Evolutionary conservation across 176 grass and related monocot species (phyloP).

Genomic region (Aegilops sharonensis): DNA sequence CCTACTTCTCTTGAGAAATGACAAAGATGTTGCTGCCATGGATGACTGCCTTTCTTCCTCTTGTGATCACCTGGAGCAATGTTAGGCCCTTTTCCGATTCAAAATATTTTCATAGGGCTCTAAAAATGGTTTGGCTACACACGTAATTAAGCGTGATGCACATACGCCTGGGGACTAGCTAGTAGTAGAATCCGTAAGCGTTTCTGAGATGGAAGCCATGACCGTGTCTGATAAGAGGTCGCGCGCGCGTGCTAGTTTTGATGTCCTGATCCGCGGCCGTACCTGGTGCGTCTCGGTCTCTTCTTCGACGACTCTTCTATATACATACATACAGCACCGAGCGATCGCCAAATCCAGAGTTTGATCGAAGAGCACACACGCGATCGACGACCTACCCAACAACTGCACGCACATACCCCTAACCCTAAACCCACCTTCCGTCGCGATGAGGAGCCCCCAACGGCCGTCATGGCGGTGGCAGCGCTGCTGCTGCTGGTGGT

Average conservation of each 20-base stretch:
- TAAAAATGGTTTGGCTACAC: background rate
- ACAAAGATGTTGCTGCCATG: slow-evolving; percentile 54
- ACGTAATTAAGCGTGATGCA: background rate
- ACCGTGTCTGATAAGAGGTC: background rate
- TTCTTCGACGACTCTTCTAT: background rate
- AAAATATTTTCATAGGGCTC: background rate
- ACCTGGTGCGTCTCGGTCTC: background rate
- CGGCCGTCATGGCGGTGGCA: background rate
- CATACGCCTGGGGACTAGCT: background rate
- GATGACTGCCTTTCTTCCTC: slow-evolving; percentile 50
- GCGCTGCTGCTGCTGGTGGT: background rate
- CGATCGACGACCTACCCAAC: background rate
- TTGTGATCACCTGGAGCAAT: slow-evolving; percentile 33
- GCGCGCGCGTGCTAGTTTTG: too few species aligned
- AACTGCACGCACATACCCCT: background rate
- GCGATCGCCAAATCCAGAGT: background rate
- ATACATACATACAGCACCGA: background rate
- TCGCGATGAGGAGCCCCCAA: background rate
- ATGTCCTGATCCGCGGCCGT: too few species aligned
- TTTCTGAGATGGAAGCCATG: background rate
- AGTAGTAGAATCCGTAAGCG: background rate
- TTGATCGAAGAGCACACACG: background rate
- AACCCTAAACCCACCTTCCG: background rate
- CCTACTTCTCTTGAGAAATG: slow-evolving; percentile 49
- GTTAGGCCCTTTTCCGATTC: background rate